These are phyloP conservation scores for Helminthosporium solani DNA, from an alignment of 2,329 filamentous ascomycete genomes.

Conservation along the genomic window DNA sequence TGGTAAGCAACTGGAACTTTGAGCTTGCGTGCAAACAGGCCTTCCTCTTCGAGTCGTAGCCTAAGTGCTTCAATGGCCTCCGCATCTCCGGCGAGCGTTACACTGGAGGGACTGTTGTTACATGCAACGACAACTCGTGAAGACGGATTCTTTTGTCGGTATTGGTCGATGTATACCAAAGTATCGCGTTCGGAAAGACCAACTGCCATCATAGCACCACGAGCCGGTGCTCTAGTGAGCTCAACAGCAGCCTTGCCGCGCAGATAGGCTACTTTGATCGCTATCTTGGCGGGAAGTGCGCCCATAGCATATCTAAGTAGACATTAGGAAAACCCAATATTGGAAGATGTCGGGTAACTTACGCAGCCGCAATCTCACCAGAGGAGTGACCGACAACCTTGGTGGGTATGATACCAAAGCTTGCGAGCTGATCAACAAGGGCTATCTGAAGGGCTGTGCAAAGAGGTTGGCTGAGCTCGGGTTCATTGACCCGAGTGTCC, in stretches of 20 bases:
- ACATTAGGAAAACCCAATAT: background rate
- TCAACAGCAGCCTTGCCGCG: background rate
- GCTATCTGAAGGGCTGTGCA: slow-evolving; percentile 23
- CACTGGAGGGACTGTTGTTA: slow-evolving; percentile 41
- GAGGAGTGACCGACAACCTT: slow-evolving; percentile 24
- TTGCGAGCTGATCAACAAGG: slow-evolving; percentile 15
- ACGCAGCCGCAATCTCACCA: slow-evolving; percentile 29
- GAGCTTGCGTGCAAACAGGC: slow-evolving; percentile 42
- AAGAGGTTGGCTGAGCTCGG: slow-evolving; percentile 12
- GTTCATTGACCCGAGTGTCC: background rate
- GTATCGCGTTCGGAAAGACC: background rate
- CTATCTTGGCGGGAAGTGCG: background rate
- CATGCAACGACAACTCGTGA: slow-evolving; percentile 11
- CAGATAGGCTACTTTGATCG: slow-evolving; percentile 8
- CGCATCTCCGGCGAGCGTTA: slow-evolving; percentile 48
- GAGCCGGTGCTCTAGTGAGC: background rate
- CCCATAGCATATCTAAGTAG: slow-evolving; percentile 1
- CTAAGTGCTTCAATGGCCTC: slow-evolving; percentile 38
- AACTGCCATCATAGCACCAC: slow-evolving; percentile 8
- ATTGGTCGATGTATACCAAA: background rate
- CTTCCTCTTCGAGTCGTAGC: slow-evolving; percentile 33
- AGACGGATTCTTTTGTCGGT: background rate
- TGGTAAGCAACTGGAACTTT: slow-evolving; percentile 49
- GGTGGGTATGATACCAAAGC: slow-evolving; percentile 10
- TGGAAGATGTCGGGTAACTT: slow-evolving; percentile 3